A percentile compares a stretch with the other conserved stretches of the same genome.
phyloP scores from a whole-genome alignment of 2,329 filamentous ascomycete genomes.

The Zymoseptoria crescenta region DNA sequence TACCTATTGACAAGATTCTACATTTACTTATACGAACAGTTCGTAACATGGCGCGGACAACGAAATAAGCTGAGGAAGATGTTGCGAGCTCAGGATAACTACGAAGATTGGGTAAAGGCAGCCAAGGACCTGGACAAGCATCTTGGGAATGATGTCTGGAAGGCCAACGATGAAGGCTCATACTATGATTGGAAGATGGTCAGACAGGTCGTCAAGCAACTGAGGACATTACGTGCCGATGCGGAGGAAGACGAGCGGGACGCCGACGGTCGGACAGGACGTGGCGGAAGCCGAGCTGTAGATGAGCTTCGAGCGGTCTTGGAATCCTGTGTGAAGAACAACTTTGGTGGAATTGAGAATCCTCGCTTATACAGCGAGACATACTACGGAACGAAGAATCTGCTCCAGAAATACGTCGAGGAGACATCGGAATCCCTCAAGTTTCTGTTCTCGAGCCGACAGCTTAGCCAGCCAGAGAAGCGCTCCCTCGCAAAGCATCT shows the following conservation, averaged over 20 bases:
- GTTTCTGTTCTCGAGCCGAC: conserved; percentile 60
- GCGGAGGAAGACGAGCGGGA: conserved; percentile 48
- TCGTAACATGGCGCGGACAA: conserved; percentile 78
- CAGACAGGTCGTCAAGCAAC: conserved; percentile 65
- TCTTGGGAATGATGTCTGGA: conserved; percentile 74
- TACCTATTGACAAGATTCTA: conserved; percentile 82
- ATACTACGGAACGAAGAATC: conserved; percentile 93
- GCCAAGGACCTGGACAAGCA: conserved; percentile 74
- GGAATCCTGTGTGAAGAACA: conserved; percentile 92
- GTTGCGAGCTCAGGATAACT: conserved; percentile 64
- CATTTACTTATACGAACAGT: conserved; percentile 87
- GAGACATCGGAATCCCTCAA: conserved; percentile 65
- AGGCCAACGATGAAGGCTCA: conserved; percentile 60
- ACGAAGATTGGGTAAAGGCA: conserved; percentile 73
- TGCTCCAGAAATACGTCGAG: conserved; percentile 84
- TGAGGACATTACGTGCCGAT: conserved; percentile 53
- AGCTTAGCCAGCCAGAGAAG: conserved; percentile 66
- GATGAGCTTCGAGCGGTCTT: conserved; percentile 71
- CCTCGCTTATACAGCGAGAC: conserved; percentile 92
- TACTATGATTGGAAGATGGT: conserved; percentile 89
- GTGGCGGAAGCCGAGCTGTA: conserved; percentile 44
- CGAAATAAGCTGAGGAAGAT: conserved; percentile 63
- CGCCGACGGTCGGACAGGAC: conserved; percentile 28
- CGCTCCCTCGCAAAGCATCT: conserved; percentile 77
- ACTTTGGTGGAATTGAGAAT: conserved; percentile 93